Percentiles rank a stretch among this genome's conserved stretches.
Conservation (phyloP, 495 filamentous ascomycete genomes). For the Neurospora pannonica region DNA sequence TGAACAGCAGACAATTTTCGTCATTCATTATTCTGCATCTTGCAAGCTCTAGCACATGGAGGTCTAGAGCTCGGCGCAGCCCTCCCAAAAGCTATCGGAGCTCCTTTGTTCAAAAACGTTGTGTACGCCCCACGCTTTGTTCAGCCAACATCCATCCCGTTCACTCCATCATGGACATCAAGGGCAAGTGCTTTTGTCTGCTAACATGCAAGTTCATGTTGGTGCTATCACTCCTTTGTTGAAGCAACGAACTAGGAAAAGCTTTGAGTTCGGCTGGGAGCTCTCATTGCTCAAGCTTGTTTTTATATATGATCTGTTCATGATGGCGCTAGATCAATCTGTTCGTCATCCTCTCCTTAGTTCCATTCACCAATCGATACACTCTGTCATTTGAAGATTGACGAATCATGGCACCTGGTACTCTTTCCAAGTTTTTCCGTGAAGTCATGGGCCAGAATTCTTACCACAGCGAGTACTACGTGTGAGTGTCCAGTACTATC, state of each 20-base stretch:
- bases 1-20: background rate
- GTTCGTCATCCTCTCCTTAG: background rate
- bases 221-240: background rate
- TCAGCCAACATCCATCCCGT: background rate
- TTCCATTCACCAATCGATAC: background rate
- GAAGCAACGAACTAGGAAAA: background rate
- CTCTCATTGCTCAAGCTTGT: background rate
- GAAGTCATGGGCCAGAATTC: background rate
- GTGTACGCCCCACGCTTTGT: background rate
- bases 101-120: background rate
- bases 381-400: background rate
- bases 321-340: background rate
- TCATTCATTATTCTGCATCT: background rate
- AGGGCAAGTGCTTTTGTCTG: background rate
- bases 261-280: background rate
- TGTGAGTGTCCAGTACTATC: too few relatives aligned
- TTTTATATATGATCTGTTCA: background rate
- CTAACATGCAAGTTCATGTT: background rate
- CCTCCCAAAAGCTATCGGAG: background rate
- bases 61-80: background rate
- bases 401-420: background rate
- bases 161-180: background rate
- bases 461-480: background rate
- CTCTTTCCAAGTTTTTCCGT: background rate
- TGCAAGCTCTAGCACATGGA: background rate